These are phyloP conservation scores for Sporisorium iseilematis-ciliati DNA, from an alignment of 1,284 basidiomycete genomes.

Conservation along the genomic window DNA sequence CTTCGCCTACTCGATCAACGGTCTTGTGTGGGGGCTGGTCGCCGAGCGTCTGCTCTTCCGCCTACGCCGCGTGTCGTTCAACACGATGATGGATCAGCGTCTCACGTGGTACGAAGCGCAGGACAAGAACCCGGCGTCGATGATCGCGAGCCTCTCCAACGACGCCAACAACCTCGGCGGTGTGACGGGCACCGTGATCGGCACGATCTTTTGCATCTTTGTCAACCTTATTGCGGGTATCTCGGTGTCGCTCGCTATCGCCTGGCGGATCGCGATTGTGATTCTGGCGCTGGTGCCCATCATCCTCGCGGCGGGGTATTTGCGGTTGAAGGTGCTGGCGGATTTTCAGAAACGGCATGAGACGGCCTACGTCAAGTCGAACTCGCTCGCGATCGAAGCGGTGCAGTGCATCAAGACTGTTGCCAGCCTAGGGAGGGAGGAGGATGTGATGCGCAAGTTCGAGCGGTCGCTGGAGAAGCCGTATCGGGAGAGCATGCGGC, in stretches of 20 bases:
- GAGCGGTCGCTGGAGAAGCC: slow-evolving; percentile 45
- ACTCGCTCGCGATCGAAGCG: slow-evolving; percentile 61
- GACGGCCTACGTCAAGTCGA: slow-evolving; percentile 57
- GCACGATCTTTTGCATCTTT: slow-evolving; percentile 62
- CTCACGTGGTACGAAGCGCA: slow-evolving; percentile 55
- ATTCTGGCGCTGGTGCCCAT: slow-evolving; percentile 60
- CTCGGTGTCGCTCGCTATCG: slow-evolving; percentile 51
- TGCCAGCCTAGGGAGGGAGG: slow-evolving; percentile 53
- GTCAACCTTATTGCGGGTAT: slow-evolving; percentile 61
- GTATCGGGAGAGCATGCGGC: slow-evolving; percentile 55
- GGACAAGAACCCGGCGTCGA: slow-evolving; percentile 39
- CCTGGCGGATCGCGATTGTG: slow-evolving; percentile 62
- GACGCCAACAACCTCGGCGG: slow-evolving; percentile 61
- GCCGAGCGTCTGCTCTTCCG: slow-evolving; percentile 60
- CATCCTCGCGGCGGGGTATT: slow-evolving; percentile 55
- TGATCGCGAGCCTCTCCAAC: slow-evolving; percentile 57
- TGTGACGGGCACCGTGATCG: slow-evolving; percentile 58
- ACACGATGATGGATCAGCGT: slow-evolving; percentile 50
- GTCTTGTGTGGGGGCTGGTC: slow-evolving; percentile 55
- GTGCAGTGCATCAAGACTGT: slow-evolving; percentile 59
- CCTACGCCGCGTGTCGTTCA: slow-evolving; percentile 50
- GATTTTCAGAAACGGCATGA: slow-evolving; percentile 63
- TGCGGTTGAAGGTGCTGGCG: slow-evolving; percentile 61
- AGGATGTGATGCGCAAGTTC: slow-evolving; percentile 57
- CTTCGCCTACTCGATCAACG: slow-evolving; percentile 58